Conservation (phyloP, 2,329 filamentous ascomycete genomes). For the Elsinoe fawcettii region DNA sequence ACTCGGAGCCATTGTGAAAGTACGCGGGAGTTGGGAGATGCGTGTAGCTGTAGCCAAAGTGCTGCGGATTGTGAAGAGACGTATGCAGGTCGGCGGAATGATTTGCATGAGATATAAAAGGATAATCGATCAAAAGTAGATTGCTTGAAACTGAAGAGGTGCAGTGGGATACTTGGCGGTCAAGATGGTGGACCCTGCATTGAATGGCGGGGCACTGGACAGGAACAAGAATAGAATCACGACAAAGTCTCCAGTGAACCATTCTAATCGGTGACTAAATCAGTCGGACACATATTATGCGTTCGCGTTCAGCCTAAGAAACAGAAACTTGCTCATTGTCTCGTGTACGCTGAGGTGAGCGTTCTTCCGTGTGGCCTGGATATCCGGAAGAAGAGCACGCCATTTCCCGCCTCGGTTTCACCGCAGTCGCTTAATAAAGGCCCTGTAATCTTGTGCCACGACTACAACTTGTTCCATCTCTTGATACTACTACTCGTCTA, state of each 20-base stretch:
- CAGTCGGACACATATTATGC: background rate
- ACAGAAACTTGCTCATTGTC: conserved; percentile 3
- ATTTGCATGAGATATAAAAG: background rate
- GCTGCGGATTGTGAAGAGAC: background rate
- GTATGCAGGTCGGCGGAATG: background rate
- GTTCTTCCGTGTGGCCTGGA: background rate
- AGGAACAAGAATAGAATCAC: background rate
- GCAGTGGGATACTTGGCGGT: conserved; percentile 9
- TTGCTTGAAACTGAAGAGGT: background rate
- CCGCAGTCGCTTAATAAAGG: conserved; percentile 11
- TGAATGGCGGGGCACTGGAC: background rate
- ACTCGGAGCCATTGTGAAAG: conserved; percentile 11
- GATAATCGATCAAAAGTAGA: background rate
- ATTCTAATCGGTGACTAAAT: background rate
- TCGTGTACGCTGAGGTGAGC: conserved; percentile 8
- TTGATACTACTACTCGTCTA: background rate
- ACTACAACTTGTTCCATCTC: background rate
- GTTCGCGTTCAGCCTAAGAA: background rate
- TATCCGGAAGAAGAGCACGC: conserved; percentile 10
- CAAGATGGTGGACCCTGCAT: conserved; percentile 4
- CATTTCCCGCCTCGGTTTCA: conserved; percentile 11
- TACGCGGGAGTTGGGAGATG: background rate
- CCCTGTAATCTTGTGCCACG: conserved; percentile 10
- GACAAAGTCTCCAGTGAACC: background rate
- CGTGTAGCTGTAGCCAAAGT: background rate